phyloP scores from a whole-genome alignment of 345 rosid genomes.

The Rubroshorea leprosula region DNA sequence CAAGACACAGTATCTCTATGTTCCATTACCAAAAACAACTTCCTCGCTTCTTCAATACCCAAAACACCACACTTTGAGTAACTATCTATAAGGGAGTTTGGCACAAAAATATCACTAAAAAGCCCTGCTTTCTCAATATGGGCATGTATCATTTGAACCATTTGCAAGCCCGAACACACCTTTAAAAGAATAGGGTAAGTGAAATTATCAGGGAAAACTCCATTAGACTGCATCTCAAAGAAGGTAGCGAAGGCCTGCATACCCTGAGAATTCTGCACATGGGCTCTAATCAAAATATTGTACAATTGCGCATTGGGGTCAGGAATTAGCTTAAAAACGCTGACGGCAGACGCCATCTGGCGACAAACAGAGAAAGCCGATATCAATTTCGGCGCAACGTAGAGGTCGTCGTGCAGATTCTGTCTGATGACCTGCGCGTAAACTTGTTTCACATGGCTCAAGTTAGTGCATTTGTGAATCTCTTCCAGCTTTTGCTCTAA shows the following conservation, averaged over 20 bases:
- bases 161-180: conserved; percentile 54
- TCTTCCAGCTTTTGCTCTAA: conserved; percentile 62
- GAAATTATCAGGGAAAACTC: conserved; percentile 60
- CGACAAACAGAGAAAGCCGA: conserved; percentile 64
- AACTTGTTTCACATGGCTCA: conserved; percentile 57
- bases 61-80: conserved; percentile 61
- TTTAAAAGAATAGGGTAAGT: conserved; percentile 80
- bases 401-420: conserved; percentile 49
- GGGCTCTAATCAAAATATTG: conserved; percentile 66
- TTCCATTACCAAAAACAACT: conserved; percentile 46
- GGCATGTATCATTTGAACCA: conserved; percentile 67
- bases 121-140: conserved; percentile 64
- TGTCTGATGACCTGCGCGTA: conserved; percentile 65
- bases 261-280: conserved; percentile 44
- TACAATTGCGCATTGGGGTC: conserved; percentile 54
- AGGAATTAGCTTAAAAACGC: conserved; percentile 54
- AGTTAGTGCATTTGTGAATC: conserved; percentile 63
- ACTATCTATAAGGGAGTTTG: conserved; percentile 77
- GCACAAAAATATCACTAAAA: conserved; percentile 67
- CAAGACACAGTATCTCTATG: conserved; percentile 69
- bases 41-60: conserved; percentile 61
- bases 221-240: conserved; percentile 54
- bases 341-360: conserved; percentile 43
- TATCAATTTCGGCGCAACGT: conserved; percentile 62
- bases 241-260: conserved; percentile 51